Base-by-base conservation (phyloP, 164 flowering plant species). In the Malania oleifera region DNA sequence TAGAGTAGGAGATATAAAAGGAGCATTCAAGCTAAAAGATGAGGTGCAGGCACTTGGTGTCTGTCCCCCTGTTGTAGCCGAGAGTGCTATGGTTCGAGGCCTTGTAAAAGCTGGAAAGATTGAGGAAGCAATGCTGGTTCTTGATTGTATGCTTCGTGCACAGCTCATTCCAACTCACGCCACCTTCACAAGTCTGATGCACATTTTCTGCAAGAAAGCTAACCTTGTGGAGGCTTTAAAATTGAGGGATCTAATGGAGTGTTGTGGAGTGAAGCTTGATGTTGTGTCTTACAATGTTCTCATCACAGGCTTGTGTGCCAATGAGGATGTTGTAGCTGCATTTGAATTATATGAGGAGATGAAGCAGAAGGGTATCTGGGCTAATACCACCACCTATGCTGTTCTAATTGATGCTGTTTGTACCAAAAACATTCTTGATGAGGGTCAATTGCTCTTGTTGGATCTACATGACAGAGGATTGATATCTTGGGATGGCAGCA, bases 101-200 rank as follows among this genome's bases (percentile, higher is more conserved):
- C 89, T 91, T 62, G 80, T 80, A 38, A 70, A 58, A 25, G 73
- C 78, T 68, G 86, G 93, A 54, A 87, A 82, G 70, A 65, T 62
- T 60, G 95, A 84, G 61, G 95, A 85, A 60, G 92, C 89, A 48
- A 61, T 65, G 69, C 51, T 82, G 47, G 52, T 85, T 60, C 75
- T 87, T 59, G 71, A 79, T 63, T 44, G 56, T 66, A 82, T 82
- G 91, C 76, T 84, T 52, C 66, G 68, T 52, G 63, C 2, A 54
- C 63, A 57, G 24, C 67, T 73, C 1, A 61, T 78, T 67, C 97
- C 97, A 26, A 87, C 95, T 18, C 55, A 71, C 66, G 84, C 91
- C 34, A 86, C 95, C 13, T 87, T 84, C 67, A 87, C 97, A 19
- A 82, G 87, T 60, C 66, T 86, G 27, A 82, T 91, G 75, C 85